A percentile compares a stretch with the other conserved stretches of the same genome.
Evolutionary conservation across 805 yeast genomes (phyloP).

Genomic region (Jamesozyma gamospora): DNA sequence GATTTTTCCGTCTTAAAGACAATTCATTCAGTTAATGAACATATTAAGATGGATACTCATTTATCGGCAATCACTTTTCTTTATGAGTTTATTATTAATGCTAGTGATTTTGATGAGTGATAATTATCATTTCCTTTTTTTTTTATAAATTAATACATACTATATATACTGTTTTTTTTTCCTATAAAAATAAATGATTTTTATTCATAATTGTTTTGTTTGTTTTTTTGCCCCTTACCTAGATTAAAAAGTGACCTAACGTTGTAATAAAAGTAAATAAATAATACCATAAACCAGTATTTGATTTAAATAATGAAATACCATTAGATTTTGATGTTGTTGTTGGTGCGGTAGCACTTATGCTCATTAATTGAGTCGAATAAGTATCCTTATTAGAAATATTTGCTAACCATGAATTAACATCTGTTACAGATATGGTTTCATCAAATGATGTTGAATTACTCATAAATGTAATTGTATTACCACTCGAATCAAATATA

Average conservation of each 20-base stretch:
- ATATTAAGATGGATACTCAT: conserved; percentile 45
- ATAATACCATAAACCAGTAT: conserved; percentile 21
- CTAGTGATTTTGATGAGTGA: conserved; percentile 13
- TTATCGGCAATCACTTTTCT: conserved; percentile 47
- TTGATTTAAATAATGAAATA: conserved; percentile 9
- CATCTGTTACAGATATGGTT: conserved; percentile 35
- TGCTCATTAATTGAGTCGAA: conserved; percentile 26
- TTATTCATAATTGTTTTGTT: too few relatives aligned
- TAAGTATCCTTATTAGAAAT: conserved; percentile 22
- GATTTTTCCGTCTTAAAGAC: conserved; percentile 19
- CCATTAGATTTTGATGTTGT: conserved; percentile 19
- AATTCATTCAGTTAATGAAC: conserved; percentile 60
- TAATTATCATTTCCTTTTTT: background rate
- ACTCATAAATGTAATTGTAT: conserved; percentile 50
- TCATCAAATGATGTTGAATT: conserved; percentile 41
- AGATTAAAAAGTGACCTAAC: conserved; percentile 16
- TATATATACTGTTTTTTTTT: background rate
- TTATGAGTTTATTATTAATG: conserved; percentile 37
- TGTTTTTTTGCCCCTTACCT: background rate
- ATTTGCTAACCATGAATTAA: conserved; percentile 37
- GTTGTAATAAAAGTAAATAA: conserved; percentile 18
- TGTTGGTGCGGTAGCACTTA: conserved; percentile 32
- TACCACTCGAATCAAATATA: conserved; percentile 51
- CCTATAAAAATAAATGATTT: background rate
- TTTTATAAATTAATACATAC: background rate